Evolutionary conservation across 1,284 basidiomycete genomes (phyloP), one percentile per base, ranked within the genome.

Genomic region (Meira miltonrushii): DNA sequence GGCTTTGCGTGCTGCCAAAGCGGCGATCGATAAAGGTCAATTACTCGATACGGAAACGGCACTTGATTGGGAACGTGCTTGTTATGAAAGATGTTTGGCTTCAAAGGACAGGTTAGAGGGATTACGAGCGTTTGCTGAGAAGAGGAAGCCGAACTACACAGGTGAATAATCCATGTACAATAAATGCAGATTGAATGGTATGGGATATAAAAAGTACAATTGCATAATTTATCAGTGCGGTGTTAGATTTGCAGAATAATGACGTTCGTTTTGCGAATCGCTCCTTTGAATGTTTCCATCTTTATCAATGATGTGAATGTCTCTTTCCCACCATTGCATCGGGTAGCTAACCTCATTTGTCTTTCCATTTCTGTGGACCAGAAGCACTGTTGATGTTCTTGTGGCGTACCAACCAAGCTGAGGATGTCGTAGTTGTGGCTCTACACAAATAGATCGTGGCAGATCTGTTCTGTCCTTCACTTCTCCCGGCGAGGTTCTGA

Each of bases 91-190:
- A 1, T 82, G 96, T n/a, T 80, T 96, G 13, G 82, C 83, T 43
- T 88, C 84, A 13, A 83, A 86, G 66, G 92, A 96, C 77, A 84
- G 92, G 12, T 72, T 85, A 6, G 92, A 96, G 79, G 93, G 92
- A 11, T 81, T 96, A 37, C 81, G 85, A 60, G 92, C 92, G 57
- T 96, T 96, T 81, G 87, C 85, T 65, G 89, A 92, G 80, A 96
- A 95, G 80, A 94, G 80, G 85, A 83, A 69, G 92, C 92, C 37
- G 86, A 90, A 82, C 91, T 82, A 83, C 43, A 23, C 11, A 12
- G 60, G 39, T 37, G 44, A 43, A 51, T 55, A 48, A 25, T n/a
- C n/a, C n/a, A n/a, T n/a, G n/a, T n/a, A n/a, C 17, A 15, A 12
- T 17, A 2, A 15, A 49, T 49, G n/a, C n/a, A n/a, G n/a, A n/a